phyloP scores from a whole-genome alignment of 345 rosid species.

The Eucalyptus cloeziana region DNA sequence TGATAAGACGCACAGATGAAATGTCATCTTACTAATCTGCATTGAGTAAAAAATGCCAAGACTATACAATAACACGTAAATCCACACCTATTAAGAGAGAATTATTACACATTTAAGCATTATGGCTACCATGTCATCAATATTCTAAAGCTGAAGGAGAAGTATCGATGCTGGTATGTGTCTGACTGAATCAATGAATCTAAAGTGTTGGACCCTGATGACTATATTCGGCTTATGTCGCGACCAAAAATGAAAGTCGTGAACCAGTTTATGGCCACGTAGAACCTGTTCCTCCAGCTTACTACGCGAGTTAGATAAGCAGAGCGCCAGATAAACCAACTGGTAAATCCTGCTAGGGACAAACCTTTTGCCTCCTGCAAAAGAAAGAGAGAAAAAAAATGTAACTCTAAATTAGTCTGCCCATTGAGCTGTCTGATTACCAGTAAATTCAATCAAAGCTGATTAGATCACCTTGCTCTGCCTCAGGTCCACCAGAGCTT shows the following conservation, averaged over 20 bases:
- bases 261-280: constrained; percentile 82
- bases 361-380: constrained; percentile 68
- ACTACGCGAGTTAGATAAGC: constrained; percentile 92
- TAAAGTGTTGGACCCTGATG: background rate
- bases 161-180: background rate
- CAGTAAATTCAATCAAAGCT: background rate
- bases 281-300: constrained; percentile 92
- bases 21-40: background rate
- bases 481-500: constrained; percentile 89
- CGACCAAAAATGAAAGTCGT: constrained; percentile 87
- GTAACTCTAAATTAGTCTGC: background rate
- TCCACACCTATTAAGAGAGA: background rate
- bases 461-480: constrained; percentile 65
- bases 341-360: constrained; percentile 61
- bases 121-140: background rate
- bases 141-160: background rate
- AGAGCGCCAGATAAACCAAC: constrained; percentile 98
- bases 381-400: background rate
- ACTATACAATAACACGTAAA: background rate
- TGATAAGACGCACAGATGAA: background rate
- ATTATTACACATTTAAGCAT: background rate
- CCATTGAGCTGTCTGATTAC: background rate
- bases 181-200: background rate
- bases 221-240: constrained; percentile 65
- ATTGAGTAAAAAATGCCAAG: background rate